Evolutionary conservation across 495 filamentous ascomycete genomes (phyloP), one percentile per base, ranked within the genome.

Genomic region (Pseudoneurospora amorphoporcata): DNA sequence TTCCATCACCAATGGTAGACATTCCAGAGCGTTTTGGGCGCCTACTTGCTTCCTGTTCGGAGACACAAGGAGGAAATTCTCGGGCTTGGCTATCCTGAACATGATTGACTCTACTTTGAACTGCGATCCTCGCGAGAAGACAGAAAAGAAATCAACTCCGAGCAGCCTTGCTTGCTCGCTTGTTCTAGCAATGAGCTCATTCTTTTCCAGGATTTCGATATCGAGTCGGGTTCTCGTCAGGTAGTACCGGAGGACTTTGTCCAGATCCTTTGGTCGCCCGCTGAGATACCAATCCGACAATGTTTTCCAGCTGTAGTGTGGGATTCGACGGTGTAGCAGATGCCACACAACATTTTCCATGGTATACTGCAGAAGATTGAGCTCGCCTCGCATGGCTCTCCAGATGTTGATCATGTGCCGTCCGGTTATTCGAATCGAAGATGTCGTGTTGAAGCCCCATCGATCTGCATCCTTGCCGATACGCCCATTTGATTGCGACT

Each of bases 91-190:
- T 75, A 99, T 98, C 69, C 95, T 89, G 76, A 98, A 98, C 95
- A 99, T 98, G 74, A 98, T 88, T 2, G 94, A 97, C 82, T 99
- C 95, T 58, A 99, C 95, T 78, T 98, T 98, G 85, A 97, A 97
- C 78, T 99, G 95, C 8, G 94, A 97, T 37, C 95, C 96, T 41
- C 95, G 88, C 17, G 92, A 92, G 78, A 97, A 94, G 68, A 99
- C 94, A 0, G 94, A 96, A 79, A 93, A 95, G 81, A 98, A 99
- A 81, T 98, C 95, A 3, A 99, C 92, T 0, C 95, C 95, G 29
- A 99, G 87, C 39, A 99, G 84, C 61, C 96, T 88, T 16, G 95
- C 95, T 77, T 99, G 95, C 80, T 99, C 95, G 79, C 95, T 97
- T 4, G 93, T 98, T 68, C 95, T 86, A 1, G 93, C 84, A 68